Evolutionary conservation across 345 rosid species (phyloP).

Genomic region (Draba incana): DNA sequence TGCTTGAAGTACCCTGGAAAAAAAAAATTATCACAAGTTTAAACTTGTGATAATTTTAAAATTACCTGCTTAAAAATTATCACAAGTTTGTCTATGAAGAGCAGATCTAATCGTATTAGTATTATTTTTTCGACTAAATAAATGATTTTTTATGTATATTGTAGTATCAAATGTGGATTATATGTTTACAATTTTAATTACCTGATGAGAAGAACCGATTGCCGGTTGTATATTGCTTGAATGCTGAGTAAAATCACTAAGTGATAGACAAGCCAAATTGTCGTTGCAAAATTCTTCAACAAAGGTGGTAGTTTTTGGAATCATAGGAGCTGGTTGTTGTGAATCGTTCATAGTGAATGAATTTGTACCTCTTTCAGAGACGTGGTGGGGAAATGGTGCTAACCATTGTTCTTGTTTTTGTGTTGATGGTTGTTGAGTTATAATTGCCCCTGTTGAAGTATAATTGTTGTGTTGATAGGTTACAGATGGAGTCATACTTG

Average conservation of each 20-base stretch:
- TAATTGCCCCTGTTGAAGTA: neutral
- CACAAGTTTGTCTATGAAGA: neutral
- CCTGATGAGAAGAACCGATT: constrained; percentile 16
- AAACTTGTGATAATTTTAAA: too few relatives aligned
- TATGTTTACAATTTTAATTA: neutral
- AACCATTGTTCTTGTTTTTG: neutral
- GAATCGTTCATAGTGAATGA: neutral
- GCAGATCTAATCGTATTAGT: too few relatives aligned
- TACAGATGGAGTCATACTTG: neutral
- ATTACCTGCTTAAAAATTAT: too few relatives aligned
- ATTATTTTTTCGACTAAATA: neutral
- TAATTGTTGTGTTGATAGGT: neutral
- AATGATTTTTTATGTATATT: neutral
- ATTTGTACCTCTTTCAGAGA: neutral
- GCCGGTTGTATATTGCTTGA: neutral
- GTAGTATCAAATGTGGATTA: neutral
- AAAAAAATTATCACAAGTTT: neutral
- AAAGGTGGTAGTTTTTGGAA: constrained; percentile 13
- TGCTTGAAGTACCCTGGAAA: constrained; percentile 15
- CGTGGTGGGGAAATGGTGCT: neutral
- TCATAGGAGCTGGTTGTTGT: constrained; percentile 10
- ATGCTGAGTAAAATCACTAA: neutral
- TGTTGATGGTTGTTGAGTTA: neutral
- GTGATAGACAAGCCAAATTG: constrained; percentile 18
- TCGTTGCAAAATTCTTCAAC: neutral